These are phyloP conservation scores for Immersiporthe knoxdaviesiana DNA, from an alignment of 2,329 filamentous ascomycete species.

Conservation along the genomic window DNA sequence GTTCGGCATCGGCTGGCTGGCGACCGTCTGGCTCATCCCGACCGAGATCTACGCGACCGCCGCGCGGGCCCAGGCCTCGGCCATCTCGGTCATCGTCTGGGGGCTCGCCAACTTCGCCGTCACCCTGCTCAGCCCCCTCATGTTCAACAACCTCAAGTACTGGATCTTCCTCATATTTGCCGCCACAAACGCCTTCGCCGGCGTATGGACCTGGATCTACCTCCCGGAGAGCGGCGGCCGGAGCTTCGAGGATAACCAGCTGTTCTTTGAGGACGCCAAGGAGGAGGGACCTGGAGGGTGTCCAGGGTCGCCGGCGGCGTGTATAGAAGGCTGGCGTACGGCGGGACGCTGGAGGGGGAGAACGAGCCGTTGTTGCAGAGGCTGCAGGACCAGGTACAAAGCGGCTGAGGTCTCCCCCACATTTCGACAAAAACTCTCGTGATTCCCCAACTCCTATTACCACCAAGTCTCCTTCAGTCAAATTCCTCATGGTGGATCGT, in stretches of 20 bases:
- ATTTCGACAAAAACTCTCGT: too few relatives aligned
- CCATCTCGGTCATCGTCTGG: slow-evolving; percentile 59
- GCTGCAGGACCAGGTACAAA: slow-evolving; percentile 27
- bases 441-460: too few relatives aligned
- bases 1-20: slow-evolving; percentile 64
- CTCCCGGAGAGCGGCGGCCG: slow-evolving; percentile 59
- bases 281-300: slow-evolving; percentile 58
- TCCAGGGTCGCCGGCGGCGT: slow-evolving; percentile 55
- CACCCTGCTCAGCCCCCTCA: slow-evolving; percentile 31
- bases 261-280: slow-evolving; percentile 58
- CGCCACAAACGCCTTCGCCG: slow-evolving; percentile 57
- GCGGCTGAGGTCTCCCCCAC: slow-evolving; percentile 7
- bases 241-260: slow-evolving; percentile 63
- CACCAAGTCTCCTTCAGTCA: too few relatives aligned
- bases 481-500: too few relatives aligned
- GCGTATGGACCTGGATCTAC: slow-evolving; percentile 54
- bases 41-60: slow-evolving; percentile 61
- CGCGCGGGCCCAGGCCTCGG: slow-evolving; percentile 57
- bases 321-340: slow-evolving; percentile 36
- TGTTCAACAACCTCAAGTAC: slow-evolving; percentile 57
- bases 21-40: slow-evolving; percentile 62
- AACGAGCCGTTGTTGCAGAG: slow-evolving; percentile 27
- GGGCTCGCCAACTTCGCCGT: slow-evolving; percentile 58
- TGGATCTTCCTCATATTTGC: slow-evolving; percentile 61
- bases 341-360: slow-evolving; percentile 24